A percentile compares a stretch with the other conserved stretches of the same genome.
phyloP scores from a whole-genome alignment of 805 yeast species.

The Ogataea pini region DNA sequence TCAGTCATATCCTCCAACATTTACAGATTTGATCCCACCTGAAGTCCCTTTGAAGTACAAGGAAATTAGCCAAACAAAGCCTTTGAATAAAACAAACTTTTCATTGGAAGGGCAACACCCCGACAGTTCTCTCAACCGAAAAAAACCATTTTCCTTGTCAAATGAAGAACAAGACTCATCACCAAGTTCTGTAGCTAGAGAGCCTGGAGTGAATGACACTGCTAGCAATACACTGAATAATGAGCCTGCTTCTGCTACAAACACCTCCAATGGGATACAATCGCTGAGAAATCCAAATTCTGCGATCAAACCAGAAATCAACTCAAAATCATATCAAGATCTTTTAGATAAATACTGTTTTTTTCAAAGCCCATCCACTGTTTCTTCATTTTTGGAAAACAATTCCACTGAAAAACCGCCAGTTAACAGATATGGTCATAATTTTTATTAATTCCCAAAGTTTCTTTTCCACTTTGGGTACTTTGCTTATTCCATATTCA shows the following conservation, averaged over 20 bases:
- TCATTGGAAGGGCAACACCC: neutral
- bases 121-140: neutral
- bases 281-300: neutral
- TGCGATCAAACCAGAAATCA: conserved; percentile 36
- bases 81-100: neutral
- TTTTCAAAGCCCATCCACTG: conserved; percentile 43
- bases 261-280: neutral
- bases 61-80: neutral
- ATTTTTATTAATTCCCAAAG: conserved; percentile 23
- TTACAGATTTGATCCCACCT: conserved; percentile 22
- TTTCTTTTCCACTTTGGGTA: neutral
- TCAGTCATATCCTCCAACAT: conserved; percentile 21
- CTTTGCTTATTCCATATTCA: conserved; percentile 1
- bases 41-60: conserved; percentile 11
- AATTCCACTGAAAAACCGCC: conserved; percentile 18
- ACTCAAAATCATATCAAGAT: conserved; percentile 57
- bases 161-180: conserved; percentile 11
- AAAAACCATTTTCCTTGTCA: neutral
- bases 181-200: conserved; percentile 7
- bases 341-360: conserved; percentile 63
- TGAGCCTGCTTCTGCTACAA: conserved; percentile 1
- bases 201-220: neutral
- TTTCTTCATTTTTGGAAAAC: conserved; percentile 33
- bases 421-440: conserved; percentile 23
- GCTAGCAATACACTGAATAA: conserved; percentile 2